These are phyloP conservation scores for Alternaria novae-zelandiae DNA, from an alignment of 2,329 filamentous ascomycete species.

Conservation along the genomic window DNA sequence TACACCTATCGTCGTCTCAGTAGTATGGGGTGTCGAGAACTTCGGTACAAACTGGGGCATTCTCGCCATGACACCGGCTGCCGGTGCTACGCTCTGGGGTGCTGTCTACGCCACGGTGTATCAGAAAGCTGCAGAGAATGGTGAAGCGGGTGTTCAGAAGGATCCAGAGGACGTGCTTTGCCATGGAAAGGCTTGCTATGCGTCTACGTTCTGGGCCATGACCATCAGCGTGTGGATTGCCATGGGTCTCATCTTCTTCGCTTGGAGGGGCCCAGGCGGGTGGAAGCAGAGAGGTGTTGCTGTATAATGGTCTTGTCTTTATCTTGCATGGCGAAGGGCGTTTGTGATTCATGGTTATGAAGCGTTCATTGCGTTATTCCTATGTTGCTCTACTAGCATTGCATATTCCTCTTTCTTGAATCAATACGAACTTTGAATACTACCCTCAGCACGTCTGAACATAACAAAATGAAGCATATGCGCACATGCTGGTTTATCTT, in stretches of 20 bases:
- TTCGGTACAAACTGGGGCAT: constrained; percentile 99
- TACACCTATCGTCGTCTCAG: constrained; percentile 89
- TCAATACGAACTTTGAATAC: not conserved
- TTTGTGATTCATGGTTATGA: not conserved
- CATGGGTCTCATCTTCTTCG: constrained; percentile 73
- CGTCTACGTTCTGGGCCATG: constrained; percentile 84
- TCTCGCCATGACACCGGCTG: constrained; percentile 86
- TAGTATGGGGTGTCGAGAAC: constrained; percentile 98
- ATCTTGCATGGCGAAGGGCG: constrained; percentile 11
- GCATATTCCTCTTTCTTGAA: not conserved
- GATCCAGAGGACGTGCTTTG: constrained; percentile 66
- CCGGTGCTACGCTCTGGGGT: constrained; percentile 89
- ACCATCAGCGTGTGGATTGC: constrained; percentile 80
- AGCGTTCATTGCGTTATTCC: constrained; percentile 1
- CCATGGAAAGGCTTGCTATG: constrained; percentile 83
- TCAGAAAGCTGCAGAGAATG: constrained; percentile 65
- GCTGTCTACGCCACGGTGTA: constrained; percentile 85
- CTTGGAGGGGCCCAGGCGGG: constrained; percentile 78
- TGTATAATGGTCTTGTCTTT: constrained; percentile 50
- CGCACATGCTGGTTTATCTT: not conserved
- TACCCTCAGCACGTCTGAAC: not conserved
- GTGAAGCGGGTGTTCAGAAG: constrained; percentile 37
- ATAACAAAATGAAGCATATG: not conserved
- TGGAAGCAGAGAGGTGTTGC: constrained; percentile 81
- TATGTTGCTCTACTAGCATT: not conserved